Conservation (phyloP, 139 green algal species). For the Picochlorum sp. region DNA sequence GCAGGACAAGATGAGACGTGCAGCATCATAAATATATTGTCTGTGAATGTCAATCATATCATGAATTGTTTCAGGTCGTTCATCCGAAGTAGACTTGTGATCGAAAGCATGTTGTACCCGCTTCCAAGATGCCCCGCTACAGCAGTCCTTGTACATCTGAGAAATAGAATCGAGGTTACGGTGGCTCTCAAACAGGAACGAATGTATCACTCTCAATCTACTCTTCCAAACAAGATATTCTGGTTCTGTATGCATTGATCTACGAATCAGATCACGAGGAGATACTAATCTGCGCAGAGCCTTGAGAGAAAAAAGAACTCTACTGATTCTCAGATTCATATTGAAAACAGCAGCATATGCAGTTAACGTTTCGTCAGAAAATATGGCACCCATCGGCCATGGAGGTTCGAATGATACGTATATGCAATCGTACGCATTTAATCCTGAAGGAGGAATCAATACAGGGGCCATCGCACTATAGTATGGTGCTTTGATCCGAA, state of each 20-base stretch:
- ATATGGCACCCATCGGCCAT: conserved; percentile 6
- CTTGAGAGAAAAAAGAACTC: neutral
- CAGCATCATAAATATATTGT: neutral
- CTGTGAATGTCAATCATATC: neutral
- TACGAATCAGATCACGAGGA: neutral
- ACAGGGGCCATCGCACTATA: neutral
- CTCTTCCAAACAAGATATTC: no score
- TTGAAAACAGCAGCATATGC: conserved; percentile 10
- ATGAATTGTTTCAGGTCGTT: neutral
- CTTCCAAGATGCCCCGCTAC: no score
- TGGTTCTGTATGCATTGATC: no score
- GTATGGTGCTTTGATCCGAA: neutral
- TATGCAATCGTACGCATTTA: conserved; percentile 5
- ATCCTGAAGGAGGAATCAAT: neutral
- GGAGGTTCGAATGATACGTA: neutral
- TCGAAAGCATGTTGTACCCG: neutral
- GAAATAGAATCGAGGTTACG: no score
- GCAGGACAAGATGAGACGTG: neutral
- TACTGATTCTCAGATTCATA: neutral
- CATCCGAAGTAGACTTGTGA: neutral
- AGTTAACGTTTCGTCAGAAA: conserved; percentile 3
- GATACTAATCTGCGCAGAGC: neutral
- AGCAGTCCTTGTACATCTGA: no score
- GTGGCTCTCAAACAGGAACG: no score
- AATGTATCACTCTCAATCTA: no score